Base-by-base conservation (phyloP, 2,329 filamentous ascomycete species). In the Furcasterigmium furcatum region DNA sequence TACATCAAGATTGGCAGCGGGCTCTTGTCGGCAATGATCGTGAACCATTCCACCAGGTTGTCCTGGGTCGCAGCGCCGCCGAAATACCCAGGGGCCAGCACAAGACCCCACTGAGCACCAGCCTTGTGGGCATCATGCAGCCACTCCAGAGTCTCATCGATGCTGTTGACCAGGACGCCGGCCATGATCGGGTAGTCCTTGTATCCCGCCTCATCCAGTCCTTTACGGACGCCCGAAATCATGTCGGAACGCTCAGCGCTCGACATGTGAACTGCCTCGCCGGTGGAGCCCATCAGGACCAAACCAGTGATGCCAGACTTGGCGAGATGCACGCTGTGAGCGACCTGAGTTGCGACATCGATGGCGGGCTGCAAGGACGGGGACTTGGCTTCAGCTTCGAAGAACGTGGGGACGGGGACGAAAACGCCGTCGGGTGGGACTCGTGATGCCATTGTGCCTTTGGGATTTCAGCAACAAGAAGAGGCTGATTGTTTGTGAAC, bases 41-140 rank as follows among this genome's bases (percentile, higher is more conserved):
- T 74, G 55, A 77, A 86, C 81, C 82, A 86, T 56, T 76, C 72
- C 48, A 73, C 67, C 18, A 87, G 70, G 4, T 79, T 79, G 41
- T 78, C 72, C 60, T 85, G 80, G 38, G 66, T 76, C 21, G 72
- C 78, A 3, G 74, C 74, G 1, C 71, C 65, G 3, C 80, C 81
- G 61, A 86, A 87, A 60, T 86, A 87, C 1, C 81, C 81, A 0
- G 82, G 82, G 35, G 79, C 78, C 38, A 87, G 71, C 29, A 82
- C 78, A 47, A 86, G 66, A 19, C 80, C 82, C 69, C 77, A 84
- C 51, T 80, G 74, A 14, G 79, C 76, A 29, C 81, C 80, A 4
- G 80, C 77, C 35, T 75, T 71, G 52, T 74, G 70, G 40, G 77
- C 77, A 45, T 76, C 77, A 36, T 70, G 62, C 39, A 84, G 69